These are phyloP conservation scores for Phytopythium chamaehyphon DNA, from an alignment of 352 stramenopile genomes.

Conservation along the genomic window DNA sequence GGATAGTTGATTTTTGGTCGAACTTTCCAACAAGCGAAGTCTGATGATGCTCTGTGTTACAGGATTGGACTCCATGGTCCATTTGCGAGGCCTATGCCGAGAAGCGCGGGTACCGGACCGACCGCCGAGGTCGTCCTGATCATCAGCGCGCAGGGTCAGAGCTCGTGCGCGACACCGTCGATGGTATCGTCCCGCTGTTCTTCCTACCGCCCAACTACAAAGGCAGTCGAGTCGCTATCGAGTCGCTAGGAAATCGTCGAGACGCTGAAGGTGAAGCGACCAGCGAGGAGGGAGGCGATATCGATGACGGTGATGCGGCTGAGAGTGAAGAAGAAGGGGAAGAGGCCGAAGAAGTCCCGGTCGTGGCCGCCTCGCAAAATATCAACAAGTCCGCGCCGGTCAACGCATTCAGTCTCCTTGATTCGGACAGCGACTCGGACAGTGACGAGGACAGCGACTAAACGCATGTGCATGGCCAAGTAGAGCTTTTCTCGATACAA, in stretches of 20 bases:
- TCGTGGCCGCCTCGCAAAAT: conserved; percentile 1
- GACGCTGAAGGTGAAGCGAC: conserved; percentile 15
- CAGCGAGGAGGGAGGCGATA: conserved; percentile 7
- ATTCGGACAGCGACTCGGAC: conserved; percentile 83
- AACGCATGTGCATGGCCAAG: background rate
- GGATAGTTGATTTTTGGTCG: background rate
- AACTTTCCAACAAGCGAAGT: background rate
- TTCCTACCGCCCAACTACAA: conserved; percentile 77
- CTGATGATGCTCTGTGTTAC: background rate
- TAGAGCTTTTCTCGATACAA: background rate
- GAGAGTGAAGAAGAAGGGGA: conserved; percentile 36
- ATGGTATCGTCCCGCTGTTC: conserved; percentile 78
- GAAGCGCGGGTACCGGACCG: conserved; percentile 78
- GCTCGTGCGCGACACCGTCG: conserved; percentile 76
- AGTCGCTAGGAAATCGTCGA: conserved; percentile 15
- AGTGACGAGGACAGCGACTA: conserved; percentile 26
- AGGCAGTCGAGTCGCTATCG: conserved; percentile 36
- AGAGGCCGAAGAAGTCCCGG: background rate
- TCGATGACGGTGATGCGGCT: conserved; percentile 5
- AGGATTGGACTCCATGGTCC: conserved; percentile 84
- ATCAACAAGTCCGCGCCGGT: conserved; percentile 39
- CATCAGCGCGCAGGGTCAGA: conserved; percentile 78
- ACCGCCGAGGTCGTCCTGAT: conserved; percentile 70
- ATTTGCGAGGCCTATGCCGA: conserved; percentile 82
- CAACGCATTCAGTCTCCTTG: conserved; percentile 77